Evolutionary conservation across 805 yeast genomes (phyloP).

Genomic region (Metahyphopichia silvanorum): DNA sequence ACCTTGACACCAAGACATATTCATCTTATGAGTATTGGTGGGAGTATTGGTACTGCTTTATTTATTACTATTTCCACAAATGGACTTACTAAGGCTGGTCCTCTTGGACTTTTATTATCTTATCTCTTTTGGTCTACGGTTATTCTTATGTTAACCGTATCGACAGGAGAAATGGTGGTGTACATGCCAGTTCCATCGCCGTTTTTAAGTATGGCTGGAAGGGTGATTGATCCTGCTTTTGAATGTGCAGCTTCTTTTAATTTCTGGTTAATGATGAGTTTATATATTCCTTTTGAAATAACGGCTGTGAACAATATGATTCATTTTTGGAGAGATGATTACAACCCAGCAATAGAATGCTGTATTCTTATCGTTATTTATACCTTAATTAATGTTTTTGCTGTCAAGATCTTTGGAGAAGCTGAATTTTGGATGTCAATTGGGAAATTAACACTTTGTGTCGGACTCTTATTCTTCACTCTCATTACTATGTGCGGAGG

Average conservation of each 20-base stretch:
- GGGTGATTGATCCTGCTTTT: conserved; percentile 36
- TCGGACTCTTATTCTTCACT: conserved; percentile 36
- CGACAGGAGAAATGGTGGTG: conserved; percentile 37
- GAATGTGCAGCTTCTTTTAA: conserved; percentile 30
- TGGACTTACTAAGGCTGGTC: conserved; percentile 29
- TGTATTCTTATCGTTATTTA: conserved; percentile 41
- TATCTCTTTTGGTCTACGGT: conserved; percentile 30
- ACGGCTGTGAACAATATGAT: conserved; percentile 52
- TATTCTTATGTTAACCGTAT: conserved; percentile 28
- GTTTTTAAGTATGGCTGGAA: conserved; percentile 33
- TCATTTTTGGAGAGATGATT: conserved; percentile 50
- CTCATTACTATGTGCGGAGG: conserved; percentile 38
- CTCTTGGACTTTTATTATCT: conserved; percentile 29
- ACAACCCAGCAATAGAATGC: conserved; percentile 45
- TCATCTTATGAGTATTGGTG: conserved; percentile 69
- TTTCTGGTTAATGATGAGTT: conserved; percentile 41
- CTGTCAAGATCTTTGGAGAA: conserved; percentile 51
- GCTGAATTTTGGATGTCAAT: conserved; percentile 45
- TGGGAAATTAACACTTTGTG: conserved; percentile 33
- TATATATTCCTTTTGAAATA: conserved; percentile 47
- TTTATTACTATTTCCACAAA: conserved; percentile 33
- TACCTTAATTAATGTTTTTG: conserved; percentile 40
- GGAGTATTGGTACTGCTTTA: conserved; percentile 59
- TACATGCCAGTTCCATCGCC: conserved; percentile 35
- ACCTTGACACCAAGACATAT: conserved; percentile 48